Percentiles rank a stretch among this genome's conserved stretches.
Evolutionary conservation across 768 basidiomycete species (phyloP).

Genomic region (Termitomyces sp.): DNA sequence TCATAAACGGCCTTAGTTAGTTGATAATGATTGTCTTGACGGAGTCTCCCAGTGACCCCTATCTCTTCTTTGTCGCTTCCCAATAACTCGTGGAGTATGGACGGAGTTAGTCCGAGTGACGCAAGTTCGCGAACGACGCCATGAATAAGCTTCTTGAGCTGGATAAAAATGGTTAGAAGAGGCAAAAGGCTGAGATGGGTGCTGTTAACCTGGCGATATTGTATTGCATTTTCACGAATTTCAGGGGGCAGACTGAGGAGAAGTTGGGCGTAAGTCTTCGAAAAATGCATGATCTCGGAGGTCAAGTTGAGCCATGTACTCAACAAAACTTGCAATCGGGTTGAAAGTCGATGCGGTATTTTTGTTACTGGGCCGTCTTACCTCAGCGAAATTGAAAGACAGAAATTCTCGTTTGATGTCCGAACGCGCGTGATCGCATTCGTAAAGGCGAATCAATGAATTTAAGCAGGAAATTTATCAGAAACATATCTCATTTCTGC

Average conservation of each 20-base stretch:
- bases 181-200: neutral
- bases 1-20: constrained; percentile 48
- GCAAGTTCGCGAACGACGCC: constrained; percentile 75
- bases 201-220: constrained; percentile 74
- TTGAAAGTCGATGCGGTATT: neutral
- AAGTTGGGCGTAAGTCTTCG: constrained; percentile 61
- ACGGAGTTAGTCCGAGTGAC: constrained; percentile 56
- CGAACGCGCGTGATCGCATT: neutral
- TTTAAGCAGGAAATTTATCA: no score
- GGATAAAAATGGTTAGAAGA: neutral
- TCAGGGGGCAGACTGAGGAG: constrained; percentile 69
- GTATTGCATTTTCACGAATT: constrained; percentile 70
- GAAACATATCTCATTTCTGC: neutral
- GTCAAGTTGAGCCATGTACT: neutral
- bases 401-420: neutral
- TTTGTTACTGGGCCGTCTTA: constrained; percentile 1
- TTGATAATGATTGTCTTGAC: neutral
- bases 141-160: constrained; percentile 92
- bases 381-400: neutral
- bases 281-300: constrained; percentile 55
- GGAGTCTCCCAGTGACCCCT: constrained; percentile 17
- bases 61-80: constrained; percentile 12
- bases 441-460: no score
- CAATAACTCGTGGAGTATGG: constrained; percentile 39
- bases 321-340: neutral